These are phyloP conservation scores for Mrakia gelida DNA, from an alignment of 768 basidiomycete species.

Conservation along the genomic window DNA sequence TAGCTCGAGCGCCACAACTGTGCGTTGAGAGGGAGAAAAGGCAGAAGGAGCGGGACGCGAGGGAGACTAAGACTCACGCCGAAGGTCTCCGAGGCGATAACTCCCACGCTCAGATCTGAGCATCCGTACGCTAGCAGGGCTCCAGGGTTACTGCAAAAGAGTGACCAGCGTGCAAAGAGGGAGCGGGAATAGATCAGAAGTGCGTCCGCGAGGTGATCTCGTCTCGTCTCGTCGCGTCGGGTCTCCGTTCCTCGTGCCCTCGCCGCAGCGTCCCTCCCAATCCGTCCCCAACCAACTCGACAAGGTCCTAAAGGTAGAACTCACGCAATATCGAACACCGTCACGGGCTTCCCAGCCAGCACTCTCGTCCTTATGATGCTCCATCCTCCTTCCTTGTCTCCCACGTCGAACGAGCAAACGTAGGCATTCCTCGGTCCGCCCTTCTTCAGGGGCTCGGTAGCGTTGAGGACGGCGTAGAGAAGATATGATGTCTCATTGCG, in stretches of 20 bases:
- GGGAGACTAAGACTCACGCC: conserved; percentile 54
- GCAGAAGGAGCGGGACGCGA: neutral
- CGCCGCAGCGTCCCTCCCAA: too few species aligned
- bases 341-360: conserved; percentile 74
- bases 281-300: too few species aligned
- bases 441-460: conserved; percentile 35
- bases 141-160: conserved; percentile 47
- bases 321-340: conserved; percentile 84
- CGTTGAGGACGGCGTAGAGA: conserved; percentile 44
- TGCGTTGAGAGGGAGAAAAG: neutral
- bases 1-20: neutral
- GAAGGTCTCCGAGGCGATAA: conserved; percentile 73
- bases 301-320: too few species aligned
- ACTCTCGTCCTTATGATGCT: conserved; percentile 64
- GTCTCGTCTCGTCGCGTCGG: neutral
- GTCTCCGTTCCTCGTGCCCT: neutral
- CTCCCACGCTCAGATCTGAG: conserved; percentile 76
- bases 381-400: conserved; percentile 38
- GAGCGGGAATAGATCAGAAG: neutral
- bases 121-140: conserved; percentile 77
- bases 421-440: conserved; percentile 41
- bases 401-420: conserved; percentile 8
- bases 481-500: conserved; percentile 32
- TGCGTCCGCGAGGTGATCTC: neutral
- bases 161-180: neutral